Percentiles rank a stretch among this genome's conserved stretches.
Evolutionary conservation across 768 basidiomycete species (phyloP).

Genomic region (Macrolepiota dolichaula): DNA sequence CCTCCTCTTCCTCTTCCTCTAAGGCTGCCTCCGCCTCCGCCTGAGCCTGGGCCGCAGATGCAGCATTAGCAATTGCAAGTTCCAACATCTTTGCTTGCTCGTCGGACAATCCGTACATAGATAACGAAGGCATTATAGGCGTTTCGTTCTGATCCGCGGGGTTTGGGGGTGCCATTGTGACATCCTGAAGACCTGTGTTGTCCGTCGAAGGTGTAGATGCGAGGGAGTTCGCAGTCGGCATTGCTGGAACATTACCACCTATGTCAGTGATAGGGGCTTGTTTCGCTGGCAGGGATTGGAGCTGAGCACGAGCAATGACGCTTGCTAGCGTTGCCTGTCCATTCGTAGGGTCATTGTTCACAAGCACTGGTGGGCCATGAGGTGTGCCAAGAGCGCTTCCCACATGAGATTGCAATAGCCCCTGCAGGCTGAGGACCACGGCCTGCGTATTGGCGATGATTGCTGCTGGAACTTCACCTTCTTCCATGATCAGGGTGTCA

Average conservation of each 20-base stretch:
- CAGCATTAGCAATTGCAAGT: constrained; percentile 71
- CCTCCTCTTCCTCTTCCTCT: constrained; percentile 63
- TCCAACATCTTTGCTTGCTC: constrained; percentile 70
- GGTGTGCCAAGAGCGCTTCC: constrained; percentile 49
- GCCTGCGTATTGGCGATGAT: constrained; percentile 49
- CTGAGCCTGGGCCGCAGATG: constrained; percentile 71
- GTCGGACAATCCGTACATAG: constrained; percentile 69
- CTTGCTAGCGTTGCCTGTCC: constrained; percentile 71
- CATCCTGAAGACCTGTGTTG: constrained; percentile 17
- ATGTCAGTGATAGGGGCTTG: constrained; percentile 13
- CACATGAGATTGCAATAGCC: constrained; percentile 54
- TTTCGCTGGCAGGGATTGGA: constrained; percentile 34
- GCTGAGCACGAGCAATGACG: constrained; percentile 69
- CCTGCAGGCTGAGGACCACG: constrained; percentile 52
- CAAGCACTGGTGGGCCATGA: constrained; percentile 23
- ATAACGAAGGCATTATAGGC: constrained; percentile 39
- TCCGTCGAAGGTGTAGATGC: constrained; percentile 13
- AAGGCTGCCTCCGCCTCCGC: constrained; percentile 76
- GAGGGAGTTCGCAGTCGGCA: constrained; percentile 11
- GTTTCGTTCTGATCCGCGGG: constrained; percentile 12
- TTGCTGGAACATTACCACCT: constrained; percentile 11
- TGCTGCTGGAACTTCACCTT: constrained; percentile 55
- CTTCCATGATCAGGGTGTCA: constrained; percentile 40
- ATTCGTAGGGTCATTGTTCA: constrained; percentile 40
- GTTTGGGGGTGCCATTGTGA: constrained; percentile 1